These are phyloP conservation scores for Aspergillus sp. DNA, from an alignment of 2,329 filamentous ascomycete species.

Conservation along the genomic window DNA sequence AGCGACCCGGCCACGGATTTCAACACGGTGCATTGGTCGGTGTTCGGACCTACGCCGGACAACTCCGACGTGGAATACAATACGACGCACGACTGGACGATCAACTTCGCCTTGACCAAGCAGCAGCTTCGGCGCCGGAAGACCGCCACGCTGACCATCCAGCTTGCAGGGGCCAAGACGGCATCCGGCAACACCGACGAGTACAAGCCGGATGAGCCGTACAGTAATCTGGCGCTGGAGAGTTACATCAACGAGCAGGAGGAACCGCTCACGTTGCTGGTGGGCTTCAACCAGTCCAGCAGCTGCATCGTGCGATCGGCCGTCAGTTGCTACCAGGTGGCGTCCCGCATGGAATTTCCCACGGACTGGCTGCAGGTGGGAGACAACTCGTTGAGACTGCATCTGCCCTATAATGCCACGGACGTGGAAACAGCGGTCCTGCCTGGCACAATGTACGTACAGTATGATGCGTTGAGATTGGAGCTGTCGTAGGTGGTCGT, in stretches of 20 bases:
- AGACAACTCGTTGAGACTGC: constrained; percentile 57
- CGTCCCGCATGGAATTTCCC: constrained; percentile 61
- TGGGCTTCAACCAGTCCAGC: constrained; percentile 54
- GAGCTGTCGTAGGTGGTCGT: constrained; percentile 43
- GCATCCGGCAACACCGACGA: constrained; percentile 62
- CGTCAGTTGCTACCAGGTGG: constrained; percentile 62
- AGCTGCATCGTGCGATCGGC: constrained; percentile 63
- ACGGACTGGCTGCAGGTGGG: constrained; percentile 49
- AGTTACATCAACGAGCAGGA: constrained; percentile 49
- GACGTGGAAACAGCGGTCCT: constrained; percentile 59
- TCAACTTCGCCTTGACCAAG: constrained; percentile 52
- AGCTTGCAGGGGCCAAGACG: constrained; percentile 63
- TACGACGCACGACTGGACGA: constrained; percentile 58
- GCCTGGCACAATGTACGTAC: constrained; percentile 58
- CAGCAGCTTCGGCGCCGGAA: constrained; percentile 43
- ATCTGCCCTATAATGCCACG: constrained; percentile 60
- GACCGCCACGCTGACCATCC: constrained; percentile 60
- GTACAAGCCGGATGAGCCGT: constrained; percentile 54
- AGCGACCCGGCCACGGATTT: constrained; percentile 51
- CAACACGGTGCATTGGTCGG: constrained; percentile 67
- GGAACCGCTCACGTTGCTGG: constrained; percentile 22
- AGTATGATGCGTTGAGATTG: constrained; percentile 64
- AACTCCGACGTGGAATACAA: constrained; percentile 43
- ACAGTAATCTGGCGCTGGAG: constrained; percentile 54
- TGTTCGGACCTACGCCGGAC: constrained; percentile 50